phyloP scores from a whole-genome alignment of 768 basidiomycete species.

The Collybia sordida region DNA sequence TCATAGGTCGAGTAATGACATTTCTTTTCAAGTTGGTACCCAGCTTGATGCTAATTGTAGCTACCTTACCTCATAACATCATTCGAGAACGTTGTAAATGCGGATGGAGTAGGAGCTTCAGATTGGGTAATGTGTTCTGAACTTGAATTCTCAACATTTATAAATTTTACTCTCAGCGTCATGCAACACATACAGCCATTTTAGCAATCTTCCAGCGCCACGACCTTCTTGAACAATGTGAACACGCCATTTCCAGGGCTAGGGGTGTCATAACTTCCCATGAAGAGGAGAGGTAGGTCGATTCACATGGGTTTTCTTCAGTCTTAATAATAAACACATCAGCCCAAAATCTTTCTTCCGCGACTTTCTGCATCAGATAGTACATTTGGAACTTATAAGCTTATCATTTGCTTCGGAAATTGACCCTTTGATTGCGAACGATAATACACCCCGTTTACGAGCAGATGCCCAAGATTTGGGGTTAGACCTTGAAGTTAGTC shows the following conservation, averaged over 20 bases:
- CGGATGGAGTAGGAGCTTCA: constrained; percentile 47
- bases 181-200: constrained; percentile 50
- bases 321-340: neutral
- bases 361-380: constrained; percentile 57
- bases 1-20: constrained; percentile 60
- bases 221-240: constrained; percentile 57
- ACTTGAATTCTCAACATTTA: neutral
- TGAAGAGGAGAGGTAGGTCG: constrained; percentile 29
- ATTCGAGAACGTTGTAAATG: constrained; percentile 56
- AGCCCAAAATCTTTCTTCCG: constrained; percentile 36
- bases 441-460: constrained; percentile 47
- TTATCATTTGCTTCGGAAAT: constrained; percentile 47
- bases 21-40: neutral
- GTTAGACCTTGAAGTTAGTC: constrained; percentile 55
- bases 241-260: constrained; percentile 39
- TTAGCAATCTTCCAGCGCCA: constrained; percentile 46
- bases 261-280: constrained; percentile 20
- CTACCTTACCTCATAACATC: constrained; percentile 56
- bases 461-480: constrained; percentile 62
- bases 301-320: neutral
- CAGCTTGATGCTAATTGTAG: constrained; percentile 31
- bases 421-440: constrained; percentile 50
- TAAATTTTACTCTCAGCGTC: constrained; percentile 23
- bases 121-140: constrained; percentile 53
- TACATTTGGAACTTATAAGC: constrained; percentile 55